These are phyloP conservation scores for Pyrenochaeta sp. DNA, from an alignment of 2,329 filamentous ascomycete genomes.

Conservation along the genomic window DNA sequence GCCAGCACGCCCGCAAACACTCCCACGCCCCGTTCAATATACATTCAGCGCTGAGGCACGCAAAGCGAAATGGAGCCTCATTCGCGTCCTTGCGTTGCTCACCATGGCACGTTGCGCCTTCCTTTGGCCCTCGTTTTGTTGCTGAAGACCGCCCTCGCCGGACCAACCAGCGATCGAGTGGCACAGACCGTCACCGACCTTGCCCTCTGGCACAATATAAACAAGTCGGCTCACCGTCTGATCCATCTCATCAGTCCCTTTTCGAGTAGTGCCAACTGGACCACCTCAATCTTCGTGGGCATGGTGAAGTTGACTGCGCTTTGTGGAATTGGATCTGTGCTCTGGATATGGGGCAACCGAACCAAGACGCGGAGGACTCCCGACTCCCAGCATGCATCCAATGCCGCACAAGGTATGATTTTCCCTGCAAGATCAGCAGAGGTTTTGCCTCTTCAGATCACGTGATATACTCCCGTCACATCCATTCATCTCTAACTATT, in stretches of 20 bases:
- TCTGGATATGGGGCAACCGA: conserved; percentile 42
- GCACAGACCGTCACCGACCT: conserved; percentile 35
- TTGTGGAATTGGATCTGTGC: conserved; percentile 46
- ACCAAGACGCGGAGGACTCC: conserved; percentile 22
- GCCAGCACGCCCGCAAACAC: conserved; percentile 29
- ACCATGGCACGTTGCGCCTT: conserved; percentile 45
- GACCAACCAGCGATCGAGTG: conserved; percentile 29
- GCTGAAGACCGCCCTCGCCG: conserved; percentile 36
- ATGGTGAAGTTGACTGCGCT: conserved; percentile 48
- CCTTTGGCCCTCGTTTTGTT: conserved; percentile 47
- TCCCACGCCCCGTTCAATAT: conserved; percentile 41
- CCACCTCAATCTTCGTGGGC: conserved; percentile 39
- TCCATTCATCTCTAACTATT: conserved; percentile 11
- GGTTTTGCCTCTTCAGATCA: conserved; percentile 9
- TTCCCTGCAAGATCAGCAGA: conserved; percentile 16
- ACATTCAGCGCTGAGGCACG: conserved; percentile 44
- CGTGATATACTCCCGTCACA: conserved; percentile 12
- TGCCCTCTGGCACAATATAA: conserved; percentile 37
- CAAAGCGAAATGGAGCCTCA: conserved; percentile 44
- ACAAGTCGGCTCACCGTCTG: conserved; percentile 26
- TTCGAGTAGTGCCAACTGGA: conserved; percentile 22
- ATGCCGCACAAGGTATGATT: conserved; percentile 35
- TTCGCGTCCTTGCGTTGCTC: conserved; percentile 39
- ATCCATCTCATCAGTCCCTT: conserved; percentile 33
- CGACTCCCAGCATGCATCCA: conserved; percentile 27